Evolutionary conservation across 2,329 filamentous ascomycete species (phyloP).

Genomic region (Talaromyces pinophilus): DNA sequence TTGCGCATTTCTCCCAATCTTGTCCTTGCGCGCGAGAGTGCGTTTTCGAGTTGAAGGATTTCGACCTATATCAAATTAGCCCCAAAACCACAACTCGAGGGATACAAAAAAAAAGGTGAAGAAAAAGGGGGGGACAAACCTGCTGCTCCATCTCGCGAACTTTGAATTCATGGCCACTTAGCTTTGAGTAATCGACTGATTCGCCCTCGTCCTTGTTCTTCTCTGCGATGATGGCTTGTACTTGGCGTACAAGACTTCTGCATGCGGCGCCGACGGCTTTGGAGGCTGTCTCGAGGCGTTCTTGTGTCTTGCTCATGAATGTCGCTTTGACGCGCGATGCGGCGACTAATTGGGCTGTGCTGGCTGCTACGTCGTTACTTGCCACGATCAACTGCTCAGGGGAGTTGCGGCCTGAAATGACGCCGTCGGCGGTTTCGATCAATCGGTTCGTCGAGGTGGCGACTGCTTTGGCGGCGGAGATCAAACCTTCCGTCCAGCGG

Average conservation of each 20-base stretch:
- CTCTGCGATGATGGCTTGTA: conserved; percentile 90
- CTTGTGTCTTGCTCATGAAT: conserved; percentile 97
- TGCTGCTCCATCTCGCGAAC: conserved; percentile 99
- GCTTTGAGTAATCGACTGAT: conserved; percentile 79
- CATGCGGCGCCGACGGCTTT: conserved; percentile 92
- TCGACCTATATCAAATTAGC: conserved; percentile 67
- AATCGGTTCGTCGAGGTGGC: conserved; percentile 90
- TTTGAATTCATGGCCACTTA: conserved; percentile 96
- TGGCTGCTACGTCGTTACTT: conserved; percentile 94
- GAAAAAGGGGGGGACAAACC: conserved; percentile 57
- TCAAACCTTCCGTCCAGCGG: conserved; percentile 96
- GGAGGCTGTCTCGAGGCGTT: conserved; percentile 83
- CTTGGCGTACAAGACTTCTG: conserved; percentile 82
- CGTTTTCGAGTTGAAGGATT: conserved; percentile 92
- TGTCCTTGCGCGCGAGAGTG: conserved; percentile 73
- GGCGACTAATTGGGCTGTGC: conserved; percentile 93
- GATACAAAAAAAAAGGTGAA: neutral
- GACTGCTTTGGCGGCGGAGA: conserved; percentile 95
- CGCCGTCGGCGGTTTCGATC: conserved; percentile 96
- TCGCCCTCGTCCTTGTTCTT: conserved; percentile 76
- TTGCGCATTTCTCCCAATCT: conserved; percentile 96
- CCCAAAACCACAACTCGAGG: conserved; percentile 22
- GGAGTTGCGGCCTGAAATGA: conserved; percentile 86
- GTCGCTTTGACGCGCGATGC: conserved; percentile 94
- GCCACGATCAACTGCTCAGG: conserved; percentile 97